Evolutionary conservation across 805 yeast genomes (phyloP), one percentile per base, ranked within the genome.

Genomic region (Tetrapisispora nanseiensis): DNA sequence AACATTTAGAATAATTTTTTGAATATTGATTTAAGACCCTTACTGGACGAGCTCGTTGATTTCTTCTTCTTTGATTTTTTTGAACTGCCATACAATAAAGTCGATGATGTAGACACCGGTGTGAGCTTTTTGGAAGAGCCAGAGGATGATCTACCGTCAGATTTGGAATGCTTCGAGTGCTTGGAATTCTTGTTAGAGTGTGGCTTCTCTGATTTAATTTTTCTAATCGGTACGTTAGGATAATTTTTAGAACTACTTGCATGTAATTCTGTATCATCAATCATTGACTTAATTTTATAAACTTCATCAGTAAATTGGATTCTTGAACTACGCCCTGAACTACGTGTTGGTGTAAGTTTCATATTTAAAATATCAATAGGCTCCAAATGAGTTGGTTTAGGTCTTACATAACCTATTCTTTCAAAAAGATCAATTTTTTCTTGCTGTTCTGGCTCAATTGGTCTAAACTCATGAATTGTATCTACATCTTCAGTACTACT

Each of bases 201-300:
- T 22, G 41, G 10, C 21, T 40, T 40, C 15, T 40, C 41, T 2
- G 63, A 55, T 41, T 51, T 52, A n/a, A 50, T 49, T 40, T 55
- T 56, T 32, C 55, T 44, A n/a, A 51, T 48, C n/a, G 43, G 22
- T 10, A 35, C 11, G 18, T 8, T 7, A 7, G 23, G 28, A 22
- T 15, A 23, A 18, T 27, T 39, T 32, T n/a, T 36, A 29, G 34
- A 33, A 26, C 19, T 22, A 5, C 19, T 27, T 6, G 7, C 12
- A 16, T 8, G 4, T 2, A 12, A 7, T 22, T 15, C n/a, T 22
- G 28, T 46, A 23, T 46, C 52, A 19, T 49, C 56, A 27, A 61
- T 51, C 24, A 61, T 40, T 16, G 65, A 61, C 42, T 54, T 59
- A 15, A 61, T 63, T 41, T 58, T 55, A 40, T 61, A 61, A 22